A percentile compares a stretch with the other conserved stretches of the same genome.
phyloP scores from a whole-genome alignment of 2,329 filamentous ascomycete species.

The Arachnomyces sp. region DNA sequence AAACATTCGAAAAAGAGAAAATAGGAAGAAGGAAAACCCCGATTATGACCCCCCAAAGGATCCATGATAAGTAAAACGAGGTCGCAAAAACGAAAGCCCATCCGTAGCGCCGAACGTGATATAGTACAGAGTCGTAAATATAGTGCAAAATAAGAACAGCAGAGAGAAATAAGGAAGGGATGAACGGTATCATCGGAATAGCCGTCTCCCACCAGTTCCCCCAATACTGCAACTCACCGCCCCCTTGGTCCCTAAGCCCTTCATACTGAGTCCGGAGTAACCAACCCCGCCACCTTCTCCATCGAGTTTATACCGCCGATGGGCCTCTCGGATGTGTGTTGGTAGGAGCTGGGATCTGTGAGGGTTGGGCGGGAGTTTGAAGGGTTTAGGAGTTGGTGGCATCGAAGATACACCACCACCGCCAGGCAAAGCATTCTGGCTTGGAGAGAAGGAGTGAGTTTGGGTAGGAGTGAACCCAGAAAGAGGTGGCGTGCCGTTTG shows the following conservation, averaged over 20 bases:
- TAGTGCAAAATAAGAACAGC: not conserved
- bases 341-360: slow-evolving; percentile 41
- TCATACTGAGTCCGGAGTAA: slow-evolving; percentile 39
- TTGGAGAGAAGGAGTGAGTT: not conserved
- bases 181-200: slow-evolving; percentile 32
- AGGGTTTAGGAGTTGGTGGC: slow-evolving; percentile 8
- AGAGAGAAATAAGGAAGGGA: not conserved
- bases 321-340: slow-evolving; percentile 41
- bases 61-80: no score
- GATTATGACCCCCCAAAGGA: no score
- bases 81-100: not conserved
- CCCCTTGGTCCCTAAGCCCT: slow-evolving; percentile 36
- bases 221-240: slow-evolving; percentile 36
- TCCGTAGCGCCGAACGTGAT: no score
- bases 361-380: slow-evolving; percentile 35
- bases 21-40: no score
- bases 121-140: not conserved
- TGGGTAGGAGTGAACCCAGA: not conserved
- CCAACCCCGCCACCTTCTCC: slow-evolving; percentile 42
- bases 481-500: not conserved
- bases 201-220: slow-evolving; percentile 31
- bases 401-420: no score
- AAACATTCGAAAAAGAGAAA: no score
- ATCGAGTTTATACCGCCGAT: slow-evolving; percentile 41
- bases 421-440: not conserved